Percentiles rank a stretch among this genome's conserved stretches.
Conservation (phyloP, 2,329 filamentous ascomycete genomes). For the Xylaria sp. region DNA sequence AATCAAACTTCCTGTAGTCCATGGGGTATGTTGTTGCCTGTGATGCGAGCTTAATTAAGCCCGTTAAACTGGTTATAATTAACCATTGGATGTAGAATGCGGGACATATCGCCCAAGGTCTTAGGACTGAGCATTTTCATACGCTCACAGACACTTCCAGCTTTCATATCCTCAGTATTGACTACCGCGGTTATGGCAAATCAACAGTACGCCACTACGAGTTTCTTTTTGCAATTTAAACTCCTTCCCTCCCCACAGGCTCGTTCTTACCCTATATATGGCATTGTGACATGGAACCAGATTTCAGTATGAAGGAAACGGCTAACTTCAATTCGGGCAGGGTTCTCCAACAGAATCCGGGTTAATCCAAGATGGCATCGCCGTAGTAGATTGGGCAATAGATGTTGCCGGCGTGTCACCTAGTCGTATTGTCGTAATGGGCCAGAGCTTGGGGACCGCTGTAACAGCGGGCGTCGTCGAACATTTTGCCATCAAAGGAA, state of each 20-base stretch:
- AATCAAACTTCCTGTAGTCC: constrained; percentile 52
- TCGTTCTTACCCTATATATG: neutral
- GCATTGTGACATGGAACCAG: too few relatives aligned
- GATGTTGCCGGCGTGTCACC: constrained; percentile 67
- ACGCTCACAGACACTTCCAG: constrained; percentile 73
- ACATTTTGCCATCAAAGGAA: constrained; percentile 63
- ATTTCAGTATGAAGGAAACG: too few relatives aligned
- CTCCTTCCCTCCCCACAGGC: neutral
- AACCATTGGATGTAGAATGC: constrained; percentile 69
- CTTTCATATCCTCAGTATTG: constrained; percentile 84
- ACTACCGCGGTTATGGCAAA: constrained; percentile 87
- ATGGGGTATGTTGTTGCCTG: constrained; percentile 61
- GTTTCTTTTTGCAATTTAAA: neutral
- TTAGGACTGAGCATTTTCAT: constrained; percentile 79
- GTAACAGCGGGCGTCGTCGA: constrained; percentile 78
- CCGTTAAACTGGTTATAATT: constrained; percentile 36
- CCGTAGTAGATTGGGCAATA: constrained; percentile 75
- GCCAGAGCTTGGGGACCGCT: constrained; percentile 88
- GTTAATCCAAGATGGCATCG: constrained; percentile 77
- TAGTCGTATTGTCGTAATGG: constrained; percentile 77
- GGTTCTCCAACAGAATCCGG: constrained; percentile 82
- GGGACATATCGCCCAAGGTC: constrained; percentile 80
- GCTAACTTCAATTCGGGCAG: constrained; percentile 3
- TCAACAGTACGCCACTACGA: constrained; percentile 56
- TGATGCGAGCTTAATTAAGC: neutral